A percentile compares a stretch with the other conserved stretches of the same genome.
Evolutionary conservation across 2,329 filamentous ascomycete genomes (phyloP).

Genomic region (Verticillium isaacii): DNA sequence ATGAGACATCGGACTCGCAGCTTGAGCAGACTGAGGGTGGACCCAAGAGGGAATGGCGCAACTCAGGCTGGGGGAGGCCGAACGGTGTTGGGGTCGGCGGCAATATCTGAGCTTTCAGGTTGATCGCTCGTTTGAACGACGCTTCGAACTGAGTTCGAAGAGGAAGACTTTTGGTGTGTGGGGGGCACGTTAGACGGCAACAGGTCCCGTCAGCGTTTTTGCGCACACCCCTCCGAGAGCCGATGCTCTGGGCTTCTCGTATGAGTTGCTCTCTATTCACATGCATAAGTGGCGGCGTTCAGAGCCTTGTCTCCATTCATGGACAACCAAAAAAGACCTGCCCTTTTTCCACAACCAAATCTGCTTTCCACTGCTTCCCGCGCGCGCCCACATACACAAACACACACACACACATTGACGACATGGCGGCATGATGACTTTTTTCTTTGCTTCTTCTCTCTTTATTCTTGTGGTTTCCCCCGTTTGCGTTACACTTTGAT

Average conservation of each 20-base stretch:
- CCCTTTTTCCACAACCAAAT: slow-evolving; percentile 9
- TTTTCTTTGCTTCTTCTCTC: slow-evolving; percentile 11
- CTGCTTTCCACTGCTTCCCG: slow-evolving; percentile 11
- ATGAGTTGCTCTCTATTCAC: background rate
- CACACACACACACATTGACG: background rate
- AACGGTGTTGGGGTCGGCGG: slow-evolving; percentile 45
- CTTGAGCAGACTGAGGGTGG: slow-evolving; percentile 33
- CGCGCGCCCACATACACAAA: background rate
- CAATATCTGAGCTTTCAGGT: slow-evolving; percentile 25
- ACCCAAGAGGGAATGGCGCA: slow-evolving; percentile 52
- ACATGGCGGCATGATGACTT: slow-evolving; percentile 10
- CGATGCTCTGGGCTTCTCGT: background rate
- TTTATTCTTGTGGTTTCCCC: slow-evolving; percentile 9
- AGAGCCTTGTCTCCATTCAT: slow-evolving; percentile 9
- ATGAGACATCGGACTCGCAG: slow-evolving; percentile 28
- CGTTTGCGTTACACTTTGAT: slow-evolving; percentile 5
- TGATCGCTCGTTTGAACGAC: background rate
- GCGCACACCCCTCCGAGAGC: background rate
- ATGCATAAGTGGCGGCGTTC: slow-evolving; percentile 34
- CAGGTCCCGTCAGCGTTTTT: background rate
- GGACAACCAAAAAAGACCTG: slow-evolving; percentile 9
- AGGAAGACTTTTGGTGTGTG: background rate
- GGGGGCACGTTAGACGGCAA: background rate
- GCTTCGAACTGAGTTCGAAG: background rate
- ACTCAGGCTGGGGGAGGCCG: slow-evolving; percentile 49